These are phyloP conservation scores for Mycena metata DNA, from an alignment of 768 basidiomycete species.

Conservation along the genomic window DNA sequence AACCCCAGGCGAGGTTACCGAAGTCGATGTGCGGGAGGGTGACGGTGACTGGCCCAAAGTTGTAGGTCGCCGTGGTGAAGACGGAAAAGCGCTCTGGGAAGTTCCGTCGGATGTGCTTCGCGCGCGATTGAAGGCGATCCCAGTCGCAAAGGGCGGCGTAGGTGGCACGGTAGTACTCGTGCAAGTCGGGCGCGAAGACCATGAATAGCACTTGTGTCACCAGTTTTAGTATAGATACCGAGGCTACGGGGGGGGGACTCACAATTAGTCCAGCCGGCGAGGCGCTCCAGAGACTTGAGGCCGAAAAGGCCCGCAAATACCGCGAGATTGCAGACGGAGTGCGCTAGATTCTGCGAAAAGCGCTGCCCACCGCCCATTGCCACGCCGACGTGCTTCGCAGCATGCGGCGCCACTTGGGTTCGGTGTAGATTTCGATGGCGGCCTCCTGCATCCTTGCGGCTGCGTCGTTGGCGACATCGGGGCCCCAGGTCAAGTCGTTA, in stretches of 20 bases:
- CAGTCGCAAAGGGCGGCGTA: background rate
- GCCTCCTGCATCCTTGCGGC: background rate
- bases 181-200: constrained; percentile 3
- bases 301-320: constrained; percentile 11
- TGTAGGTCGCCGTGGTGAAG: background rate
- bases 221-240: too few relatives aligned
- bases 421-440: background rate
- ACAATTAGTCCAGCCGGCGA: constrained; percentile 6
- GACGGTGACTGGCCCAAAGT: constrained; percentile 1
- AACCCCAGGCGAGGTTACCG: constrained; percentile 10
- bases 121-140: background rate
- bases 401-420: background rate
- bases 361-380: constrained; percentile 15
- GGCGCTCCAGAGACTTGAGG: background rate
- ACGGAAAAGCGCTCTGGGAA: background rate
- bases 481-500: background rate
- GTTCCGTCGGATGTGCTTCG: background rate
- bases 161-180: background rate
- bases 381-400: background rate
- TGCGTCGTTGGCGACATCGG: background rate
- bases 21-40: constrained; percentile 20
- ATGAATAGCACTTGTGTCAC: background rate
- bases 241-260: background rate
- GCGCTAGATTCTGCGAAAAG: background rate
- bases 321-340: background rate